Conservation (phyloP, 441 rosid species). For the Euphorbia celastroides region DNA sequence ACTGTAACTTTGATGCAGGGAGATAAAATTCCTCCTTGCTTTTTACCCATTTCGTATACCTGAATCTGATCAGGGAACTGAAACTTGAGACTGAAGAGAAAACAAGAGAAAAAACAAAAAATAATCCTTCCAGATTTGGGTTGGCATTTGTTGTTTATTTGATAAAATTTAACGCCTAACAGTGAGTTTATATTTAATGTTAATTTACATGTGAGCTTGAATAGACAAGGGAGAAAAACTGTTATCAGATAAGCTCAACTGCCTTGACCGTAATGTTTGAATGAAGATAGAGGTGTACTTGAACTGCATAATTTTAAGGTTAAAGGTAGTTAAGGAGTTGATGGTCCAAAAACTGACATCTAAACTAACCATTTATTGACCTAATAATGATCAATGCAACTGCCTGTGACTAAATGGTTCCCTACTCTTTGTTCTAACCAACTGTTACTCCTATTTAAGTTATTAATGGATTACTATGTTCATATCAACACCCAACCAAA, state of each 20-base stretch:
- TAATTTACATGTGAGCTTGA: too few species aligned
- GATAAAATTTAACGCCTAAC: too few species aligned
- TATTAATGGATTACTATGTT: neutral
- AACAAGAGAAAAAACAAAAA: neutral
- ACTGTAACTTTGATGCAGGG: neutral
- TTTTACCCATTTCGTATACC: constrained; percentile 19
- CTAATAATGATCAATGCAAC: neutral
- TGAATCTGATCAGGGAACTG: constrained; percentile 16
- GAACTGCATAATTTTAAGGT: neutral
- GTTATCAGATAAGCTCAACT: too few species aligned
- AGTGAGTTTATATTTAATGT: too few species aligned
- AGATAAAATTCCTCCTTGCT: neutral
- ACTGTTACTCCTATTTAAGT: neutral
- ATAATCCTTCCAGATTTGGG: neutral
- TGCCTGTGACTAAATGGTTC: neutral
- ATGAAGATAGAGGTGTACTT: neutral
- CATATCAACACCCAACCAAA: neutral
- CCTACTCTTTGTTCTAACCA: neutral
- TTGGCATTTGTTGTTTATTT: too few species aligned
- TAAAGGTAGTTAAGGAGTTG: neutral
- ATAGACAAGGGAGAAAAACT: too few species aligned
- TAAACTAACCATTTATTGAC: neutral
- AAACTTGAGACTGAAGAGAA: constrained; percentile 7
- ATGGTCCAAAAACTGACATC: neutral
- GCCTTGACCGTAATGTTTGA: too few species aligned